Percentiles rank a stretch among this genome's conserved stretches.
These are phyloP conservation scores for Xylariaceae sp. DNA, from an alignment of 2,329 filamentous ascomycete species.

Conservation along the genomic window DNA sequence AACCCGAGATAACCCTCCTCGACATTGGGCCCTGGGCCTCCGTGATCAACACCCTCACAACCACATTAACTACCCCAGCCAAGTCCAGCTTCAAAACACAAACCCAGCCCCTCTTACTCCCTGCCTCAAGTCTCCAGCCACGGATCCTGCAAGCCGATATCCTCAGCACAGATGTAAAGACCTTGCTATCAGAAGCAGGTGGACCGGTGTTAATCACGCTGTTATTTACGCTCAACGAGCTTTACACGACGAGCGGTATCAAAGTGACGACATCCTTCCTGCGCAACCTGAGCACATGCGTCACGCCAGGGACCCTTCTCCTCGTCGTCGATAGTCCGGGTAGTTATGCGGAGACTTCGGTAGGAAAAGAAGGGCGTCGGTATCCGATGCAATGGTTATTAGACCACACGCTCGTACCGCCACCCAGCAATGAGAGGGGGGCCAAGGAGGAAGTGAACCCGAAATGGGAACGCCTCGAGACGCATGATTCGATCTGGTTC, in stretches of 20 bases:
- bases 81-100: conserved; percentile 42
- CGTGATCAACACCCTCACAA: conserved; percentile 55
- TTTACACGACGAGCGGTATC: conserved; percentile 72
- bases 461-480: conserved; percentile 43
- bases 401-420: conserved; percentile 65
- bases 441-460: conserved; percentile 30
- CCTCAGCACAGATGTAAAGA: background rate
- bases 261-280: conserved; percentile 73
- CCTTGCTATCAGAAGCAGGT: background rate
- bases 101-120: conserved; percentile 37
- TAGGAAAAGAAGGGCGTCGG: conserved; percentile 57
- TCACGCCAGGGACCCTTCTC: conserved; percentile 59
- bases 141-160: background rate
- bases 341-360: conserved; percentile 76
- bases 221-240: conserved; percentile 92
- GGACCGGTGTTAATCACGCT: conserved; percentile 63
- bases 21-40: conserved; percentile 75
- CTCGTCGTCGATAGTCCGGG: conserved; percentile 91
- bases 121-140: conserved; percentile 40
- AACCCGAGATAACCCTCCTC: conserved; percentile 54
- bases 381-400: conserved; percentile 96
- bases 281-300: conserved; percentile 55
- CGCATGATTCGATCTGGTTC: conserved; percentile 81
- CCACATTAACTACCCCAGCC: conserved; percentile 48
- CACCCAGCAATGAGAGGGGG: conserved; percentile 28